These are phyloP conservation scores for Phanerodontia chrysosporium DNA, from an alignment of 768 basidiomycete species.

Conservation along the genomic window DNA sequence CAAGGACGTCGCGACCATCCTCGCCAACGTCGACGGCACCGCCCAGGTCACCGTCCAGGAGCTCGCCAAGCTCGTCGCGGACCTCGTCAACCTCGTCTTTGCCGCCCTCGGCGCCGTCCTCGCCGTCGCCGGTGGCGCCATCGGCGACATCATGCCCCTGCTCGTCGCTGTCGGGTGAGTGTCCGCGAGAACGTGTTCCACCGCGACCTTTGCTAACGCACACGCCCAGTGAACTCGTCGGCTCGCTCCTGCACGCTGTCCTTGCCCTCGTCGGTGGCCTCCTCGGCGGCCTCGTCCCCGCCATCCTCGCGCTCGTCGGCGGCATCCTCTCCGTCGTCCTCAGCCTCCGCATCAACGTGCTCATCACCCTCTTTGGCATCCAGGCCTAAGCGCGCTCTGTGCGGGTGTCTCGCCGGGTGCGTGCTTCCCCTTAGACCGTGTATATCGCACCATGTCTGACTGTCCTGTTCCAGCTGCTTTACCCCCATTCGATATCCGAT, in stretches of 20 bases:
- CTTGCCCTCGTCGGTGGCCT: conserved; percentile 17
- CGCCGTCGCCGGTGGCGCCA: conserved; percentile 8
- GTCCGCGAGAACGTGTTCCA: no score
- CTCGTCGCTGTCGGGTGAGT: conserved; percentile 23
- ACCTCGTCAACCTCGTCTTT: conserved; percentile 25
- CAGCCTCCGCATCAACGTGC: conserved; percentile 15
- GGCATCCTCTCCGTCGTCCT: conserved; percentile 18
- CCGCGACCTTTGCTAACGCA: background rate
- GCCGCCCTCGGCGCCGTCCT: conserved; percentile 23
- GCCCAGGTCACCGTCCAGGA: conserved; percentile 22
- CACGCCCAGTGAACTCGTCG: conserved; percentile 15
- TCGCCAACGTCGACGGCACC: conserved; percentile 21
- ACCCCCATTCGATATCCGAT: background rate
- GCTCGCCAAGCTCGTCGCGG: conserved; percentile 22
- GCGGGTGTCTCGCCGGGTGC: background rate
- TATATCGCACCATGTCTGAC: background rate
- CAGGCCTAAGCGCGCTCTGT: background rate
- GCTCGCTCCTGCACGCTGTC: conserved; percentile 18
- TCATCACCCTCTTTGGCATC: conserved; percentile 24
- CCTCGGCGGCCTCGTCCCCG: conserved; percentile 20
- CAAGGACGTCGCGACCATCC: conserved; percentile 17
- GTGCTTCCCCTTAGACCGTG: no score
- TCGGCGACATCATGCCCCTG: conserved; percentile 14
- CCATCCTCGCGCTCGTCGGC: conserved; percentile 20
- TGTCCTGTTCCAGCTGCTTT: background rate